These are phyloP conservation scores for Zygotorulaspora florentina DNA, from an alignment of 805 yeast genomes.

Conservation along the genomic window DNA sequence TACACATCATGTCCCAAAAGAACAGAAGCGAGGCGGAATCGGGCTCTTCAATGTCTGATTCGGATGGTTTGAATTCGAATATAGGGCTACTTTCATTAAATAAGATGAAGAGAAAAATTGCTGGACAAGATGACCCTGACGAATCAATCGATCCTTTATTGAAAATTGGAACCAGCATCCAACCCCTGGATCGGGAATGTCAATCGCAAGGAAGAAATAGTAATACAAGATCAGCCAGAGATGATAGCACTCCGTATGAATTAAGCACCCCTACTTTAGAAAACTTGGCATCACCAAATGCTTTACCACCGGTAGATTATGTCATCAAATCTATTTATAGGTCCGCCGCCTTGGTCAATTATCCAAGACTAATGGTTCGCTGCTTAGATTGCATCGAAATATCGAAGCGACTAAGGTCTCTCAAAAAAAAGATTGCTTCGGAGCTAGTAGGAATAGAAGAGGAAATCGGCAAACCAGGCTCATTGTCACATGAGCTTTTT, in stretches of 20 bases:
- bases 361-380: conserved; percentile 52
- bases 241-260: conserved; percentile 10
- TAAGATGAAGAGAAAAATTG: conserved; percentile 27
- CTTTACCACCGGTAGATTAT: conserved; percentile 52
- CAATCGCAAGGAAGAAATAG: conserved; percentile 1
- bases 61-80: conserved; percentile 24
- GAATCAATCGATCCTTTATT: conserved; percentile 32
- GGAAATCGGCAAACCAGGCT: conserved; percentile 5
- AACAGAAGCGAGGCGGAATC: conserved; percentile 12
- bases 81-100: conserved; percentile 29
- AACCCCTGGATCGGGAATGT: conserved; percentile 6
- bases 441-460: conserved; percentile 14
- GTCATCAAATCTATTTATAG: conserved; percentile 60
- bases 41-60: conserved; percentile 26
- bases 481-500: conserved; percentile 5
- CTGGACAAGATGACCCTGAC: conserved; percentile 23
- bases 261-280: conserved; percentile 47
- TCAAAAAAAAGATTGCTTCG: conserved; percentile 18
- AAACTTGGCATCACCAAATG: conserved; percentile 50
- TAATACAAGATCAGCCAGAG: conserved; percentile 10
- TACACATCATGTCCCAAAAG: conserved; percentile 10
- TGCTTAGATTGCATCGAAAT: conserved; percentile 33
- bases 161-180: conserved; percentile 9
- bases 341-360: conserved; percentile 56
- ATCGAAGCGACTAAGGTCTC: conserved; percentile 23